Base-by-base conservation (phyloP, 2,329 filamentous ascomycete genomes). In the Neurospora sp. region DNA sequence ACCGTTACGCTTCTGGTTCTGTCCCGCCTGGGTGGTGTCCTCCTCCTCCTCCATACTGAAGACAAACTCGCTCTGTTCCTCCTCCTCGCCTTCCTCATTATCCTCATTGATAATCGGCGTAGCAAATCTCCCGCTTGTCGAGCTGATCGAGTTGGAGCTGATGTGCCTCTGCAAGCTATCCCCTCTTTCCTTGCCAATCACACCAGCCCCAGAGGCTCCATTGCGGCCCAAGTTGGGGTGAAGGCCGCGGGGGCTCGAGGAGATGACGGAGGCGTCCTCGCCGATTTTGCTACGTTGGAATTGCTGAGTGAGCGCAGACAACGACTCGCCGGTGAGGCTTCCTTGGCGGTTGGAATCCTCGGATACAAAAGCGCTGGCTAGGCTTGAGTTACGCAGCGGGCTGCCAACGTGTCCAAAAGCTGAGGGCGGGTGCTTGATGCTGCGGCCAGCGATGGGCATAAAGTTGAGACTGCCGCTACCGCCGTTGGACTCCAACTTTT, bases 321-420 rank as follows among this genome's bases (percentile, higher is more conserved):
- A 82, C 52, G 85, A 82, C 67, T 87, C 85, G 43, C 76, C 75
- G n/a, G 73, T 71, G 13, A 62, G 28, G 73, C 81, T 84, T 69
- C 79, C 80, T 7, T 82, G 80, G 69, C 84, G 81, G 62, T 80
- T 81, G 70, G 79, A 80, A 43, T 81, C 74, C 66, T 79, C 80
- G 39, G 78, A 77, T 66, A 81, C 80, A 76, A 86, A 84, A 68
- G 85, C 85, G 66, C 85, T 83, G 43, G 86, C 86, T 9, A 90
- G 81, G 66, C 86, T 85, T 9, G 88, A 90, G 77, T 89, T 90
- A 19, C 88, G 85, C 70, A 90, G 80, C 17, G 88, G 88, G 72
- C 87, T 90, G 23, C 88, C 88, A 42, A 90, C 88, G 73, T 90
- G 88, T 8, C 88, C 88, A 76, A 90, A 90, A 3, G 83, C 86